phyloP scores from a whole-genome alignment of 352 stramenopile species.

The Aphanomyces invadans region DNA sequence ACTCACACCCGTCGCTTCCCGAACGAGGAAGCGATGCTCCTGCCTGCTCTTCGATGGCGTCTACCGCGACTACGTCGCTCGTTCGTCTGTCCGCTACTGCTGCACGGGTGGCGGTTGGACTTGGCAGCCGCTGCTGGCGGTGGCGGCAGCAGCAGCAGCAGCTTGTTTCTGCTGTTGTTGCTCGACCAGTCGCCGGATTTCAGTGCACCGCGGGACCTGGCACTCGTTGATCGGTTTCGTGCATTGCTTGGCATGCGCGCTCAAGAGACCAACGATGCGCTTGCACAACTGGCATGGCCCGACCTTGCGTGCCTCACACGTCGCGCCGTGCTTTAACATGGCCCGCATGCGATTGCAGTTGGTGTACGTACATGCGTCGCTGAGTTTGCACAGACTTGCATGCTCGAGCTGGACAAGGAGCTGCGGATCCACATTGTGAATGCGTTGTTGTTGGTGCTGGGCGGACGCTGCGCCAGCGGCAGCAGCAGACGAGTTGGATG shows the following conservation, averaged over 20 bases:
- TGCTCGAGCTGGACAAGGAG: slow-evolving; percentile 79
- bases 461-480: slow-evolving; percentile 3
- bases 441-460: slow-evolving; percentile 78
- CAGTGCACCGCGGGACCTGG: slow-evolving; percentile 76
- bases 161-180: slow-evolving; percentile 57
- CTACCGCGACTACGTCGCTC: no score
- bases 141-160: slow-evolving; percentile 40
- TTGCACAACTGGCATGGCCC: slow-evolving; percentile 80
- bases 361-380: slow-evolving; percentile 64
- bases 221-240: slow-evolving; percentile 67
- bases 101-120: background rate
- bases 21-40: no score
- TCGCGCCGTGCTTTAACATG: slow-evolving; percentile 85
- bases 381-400: slow-evolving; percentile 57
- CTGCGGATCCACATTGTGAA: slow-evolving; percentile 84
- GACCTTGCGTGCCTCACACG: slow-evolving; percentile 72
- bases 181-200: slow-evolving; percentile 79
- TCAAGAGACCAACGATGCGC: slow-evolving; percentile 77
- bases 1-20: background rate
- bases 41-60: no score
- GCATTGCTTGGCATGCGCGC: slow-evolving; percentile 71
- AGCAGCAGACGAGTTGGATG: background rate
- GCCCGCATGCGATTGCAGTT: slow-evolving; percentile 82
- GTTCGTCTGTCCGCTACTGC: no score
- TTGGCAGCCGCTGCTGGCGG: slow-evolving; percentile 6